Base-by-base conservation (phyloP, 2,329 filamentous ascomycete species). In the Coniosporium tulheliwenetii region DNA sequence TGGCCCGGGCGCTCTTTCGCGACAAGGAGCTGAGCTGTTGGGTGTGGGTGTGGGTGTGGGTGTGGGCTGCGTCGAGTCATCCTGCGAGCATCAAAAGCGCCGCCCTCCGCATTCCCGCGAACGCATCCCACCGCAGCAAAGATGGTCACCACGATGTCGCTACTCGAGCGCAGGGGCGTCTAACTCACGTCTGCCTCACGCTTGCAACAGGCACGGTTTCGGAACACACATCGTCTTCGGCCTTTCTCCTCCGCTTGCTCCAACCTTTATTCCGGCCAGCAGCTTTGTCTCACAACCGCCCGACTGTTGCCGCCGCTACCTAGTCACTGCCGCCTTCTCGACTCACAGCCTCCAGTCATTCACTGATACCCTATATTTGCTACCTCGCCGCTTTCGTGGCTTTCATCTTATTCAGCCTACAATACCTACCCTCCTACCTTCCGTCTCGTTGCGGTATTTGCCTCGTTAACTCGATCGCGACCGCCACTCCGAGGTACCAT, bases 61-160 rank as follows among this genome's bases (percentile, higher is more conserved):
- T 7, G 19, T 7, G 19, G 19, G 19, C 19, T 26, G 19, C 19
- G 19, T 33, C 32, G 32, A 33, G 32, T 13, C 32, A 33, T 33
- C 32, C 19, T 26, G 19, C 19, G 19, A 26, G 19, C 19, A 26
- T 26, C 19, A 26, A 33, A 33, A 33, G 32, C 32, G 32, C 32
- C 32, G 10, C 10, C 10, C 32, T 33, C 32, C 32, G 32, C 32
- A 26, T 26, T 26, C 19, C 19, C 19, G 7, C 19, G 19, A 26
- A 26, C 19, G 19, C 19, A 26, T 26, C 19, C 19, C 19, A 26
- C 7, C 19, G 19, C 19, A 26, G 19, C 19, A 45, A 57, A 48
- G 48, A 57, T 57, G 55, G 48, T 53, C 48, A 50, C 52, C 48
- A 53, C 52, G 45, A 57, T 52, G 49, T 47, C 53, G 43, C 46